Base-by-base conservation (phyloP, 768 basidiomycete species). In the Tricholomella constricta region DNA sequence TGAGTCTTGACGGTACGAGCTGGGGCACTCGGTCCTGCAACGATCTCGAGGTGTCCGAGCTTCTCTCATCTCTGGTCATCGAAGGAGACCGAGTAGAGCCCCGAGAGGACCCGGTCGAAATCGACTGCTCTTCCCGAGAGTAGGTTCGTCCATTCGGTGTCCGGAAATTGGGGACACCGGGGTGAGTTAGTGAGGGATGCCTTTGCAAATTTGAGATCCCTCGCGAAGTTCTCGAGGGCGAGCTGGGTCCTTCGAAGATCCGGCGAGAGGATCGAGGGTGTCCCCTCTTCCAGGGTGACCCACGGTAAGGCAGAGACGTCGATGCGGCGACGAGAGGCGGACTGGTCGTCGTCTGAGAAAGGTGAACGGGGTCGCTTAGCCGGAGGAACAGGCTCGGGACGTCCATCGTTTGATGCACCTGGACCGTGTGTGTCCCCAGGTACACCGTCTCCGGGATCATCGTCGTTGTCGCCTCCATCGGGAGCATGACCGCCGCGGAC, bases 91-190 rank as follows among this genome's bases (percentile, higher is more conserved):
- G 63, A 42, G 57, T 65, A 63, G 26, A 60, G 11, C 3, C 46
- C 46, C 0, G 62, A 50, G 32, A 70, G 52, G 38, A 73, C 59
- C 6, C 42, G 25, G 57, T 72, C 64, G 49, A 73, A 54, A 51
- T 69, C 54, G 45, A 70, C 57, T 2, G 41, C n/a, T n/a, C n/a
- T n/a, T n/a, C n/a, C n/a, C n/a, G n/a, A n/a, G n/a, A n/a, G n/a
- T n/a, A n/a, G n/a, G 47, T 64, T 62, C 25, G 26, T 23, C 68
- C 68, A 71, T 29, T 68, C 64, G 0, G 41, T 19, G 19, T 57
- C 45, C 0, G 65, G 66, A 54, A 70, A 66, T 38, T 63, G 55
- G 1, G 61, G 62, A 19, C n/a, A n/a, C n/a, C n/a, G n/a, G n/a
- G n/a, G n/a, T n/a, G n/a, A n/a, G n/a, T n/a, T n/a, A n/a, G n/a